Evolutionary conservation across 768 basidiomycete genomes (phyloP).

Genomic region (Macrocybe gigantea): DNA sequence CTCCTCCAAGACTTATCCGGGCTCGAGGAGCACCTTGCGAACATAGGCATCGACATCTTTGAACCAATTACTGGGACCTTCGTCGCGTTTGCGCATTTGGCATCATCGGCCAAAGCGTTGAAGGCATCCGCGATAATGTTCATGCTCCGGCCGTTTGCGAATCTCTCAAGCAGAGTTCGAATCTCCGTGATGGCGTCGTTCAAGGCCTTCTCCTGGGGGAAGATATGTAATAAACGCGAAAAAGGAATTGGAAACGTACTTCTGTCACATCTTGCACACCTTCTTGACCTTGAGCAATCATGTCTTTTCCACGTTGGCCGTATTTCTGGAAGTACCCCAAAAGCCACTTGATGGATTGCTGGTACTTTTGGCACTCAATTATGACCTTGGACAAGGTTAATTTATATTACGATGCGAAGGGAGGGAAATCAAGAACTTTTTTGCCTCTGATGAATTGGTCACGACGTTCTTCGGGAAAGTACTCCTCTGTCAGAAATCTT

Average conservation of each 20-base stretch:
- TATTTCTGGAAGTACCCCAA: constrained; percentile 60
- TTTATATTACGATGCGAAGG: not conserved
- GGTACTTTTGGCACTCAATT: constrained; percentile 91
- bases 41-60: constrained; percentile 51
- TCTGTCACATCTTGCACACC: constrained; percentile 14
- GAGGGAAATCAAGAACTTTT: constrained; percentile 47
- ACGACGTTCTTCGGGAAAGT: constrained; percentile 85
- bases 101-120: constrained; percentile 67
- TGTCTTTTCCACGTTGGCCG: constrained; percentile 37
- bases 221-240: not conserved
- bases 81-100: constrained; percentile 53
- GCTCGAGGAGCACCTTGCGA: constrained; percentile 70
- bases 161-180: constrained; percentile 82
- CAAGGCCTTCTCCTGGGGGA: constrained; percentile 47
- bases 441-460: constrained; percentile 92
- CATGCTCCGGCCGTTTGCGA: constrained; percentile 73
- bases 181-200: constrained; percentile 55
- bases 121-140: constrained; percentile 65
- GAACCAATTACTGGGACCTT: constrained; percentile 74
- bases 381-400: constrained; percentile 45
- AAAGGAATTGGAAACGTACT: constrained; percentile 14
- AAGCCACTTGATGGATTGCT: constrained; percentile 74
- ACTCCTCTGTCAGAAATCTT: constrained; percentile 72
- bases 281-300: constrained; percentile 14
- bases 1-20: constrained; percentile 83